A percentile compares a stretch with the other conserved stretches of the same genome.
These are phyloP conservation scores for Fagus sylvatica DNA, from an alignment of 306 rosid species.

Conservation along the genomic window DNA sequence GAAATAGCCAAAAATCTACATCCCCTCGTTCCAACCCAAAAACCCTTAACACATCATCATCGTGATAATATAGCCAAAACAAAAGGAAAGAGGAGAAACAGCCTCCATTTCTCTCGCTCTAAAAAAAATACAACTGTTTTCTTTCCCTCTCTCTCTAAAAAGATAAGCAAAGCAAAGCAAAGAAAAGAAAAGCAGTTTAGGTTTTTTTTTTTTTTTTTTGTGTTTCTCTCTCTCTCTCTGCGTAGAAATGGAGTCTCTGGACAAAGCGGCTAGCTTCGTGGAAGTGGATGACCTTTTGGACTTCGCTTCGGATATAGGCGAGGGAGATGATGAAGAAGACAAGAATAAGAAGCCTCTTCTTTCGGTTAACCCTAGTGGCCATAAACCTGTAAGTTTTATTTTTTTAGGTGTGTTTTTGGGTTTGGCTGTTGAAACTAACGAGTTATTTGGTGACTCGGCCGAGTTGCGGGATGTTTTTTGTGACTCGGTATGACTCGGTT, in stretches of 20 bases:
- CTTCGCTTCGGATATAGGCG: slow-evolving; percentile 66
- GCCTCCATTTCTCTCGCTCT: not conserved
- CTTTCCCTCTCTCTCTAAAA: slow-evolving; percentile 18
- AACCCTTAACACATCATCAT: slow-evolving; percentile 22
- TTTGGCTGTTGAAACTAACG: not conserved
- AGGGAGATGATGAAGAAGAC: slow-evolving; percentile 51
- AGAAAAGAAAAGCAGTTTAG: not conserved
- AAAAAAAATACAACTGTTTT: not conserved
- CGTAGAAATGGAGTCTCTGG: slow-evolving; percentile 61
- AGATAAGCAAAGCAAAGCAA: not conserved
- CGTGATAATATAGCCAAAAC: slow-evolving; percentile 17
- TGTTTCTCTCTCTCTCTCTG: slow-evolving; percentile 27
- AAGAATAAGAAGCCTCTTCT: slow-evolving; percentile 28
- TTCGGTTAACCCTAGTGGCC: slow-evolving; percentile 31
- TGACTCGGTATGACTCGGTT: slow-evolving; percentile 17
- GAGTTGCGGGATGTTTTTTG: not conserved
- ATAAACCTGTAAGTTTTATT: slow-evolving; percentile 56
- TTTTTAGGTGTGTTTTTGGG: not conserved
- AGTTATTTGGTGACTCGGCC: slow-evolving; percentile 12
- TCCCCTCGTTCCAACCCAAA: slow-evolving; percentile 44
- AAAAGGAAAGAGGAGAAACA: not conserved
- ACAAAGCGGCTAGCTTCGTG: slow-evolving; percentile 33
- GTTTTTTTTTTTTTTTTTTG: not conserved
- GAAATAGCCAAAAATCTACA: slow-evolving; percentile 17
- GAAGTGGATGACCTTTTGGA: slow-evolving; percentile 73